A percentile compares a stretch with the other conserved stretches of the same genome.
Evolutionary conservation across 345 rosid genomes (phyloP).

Genomic region (Mercurialis annua): DNA sequence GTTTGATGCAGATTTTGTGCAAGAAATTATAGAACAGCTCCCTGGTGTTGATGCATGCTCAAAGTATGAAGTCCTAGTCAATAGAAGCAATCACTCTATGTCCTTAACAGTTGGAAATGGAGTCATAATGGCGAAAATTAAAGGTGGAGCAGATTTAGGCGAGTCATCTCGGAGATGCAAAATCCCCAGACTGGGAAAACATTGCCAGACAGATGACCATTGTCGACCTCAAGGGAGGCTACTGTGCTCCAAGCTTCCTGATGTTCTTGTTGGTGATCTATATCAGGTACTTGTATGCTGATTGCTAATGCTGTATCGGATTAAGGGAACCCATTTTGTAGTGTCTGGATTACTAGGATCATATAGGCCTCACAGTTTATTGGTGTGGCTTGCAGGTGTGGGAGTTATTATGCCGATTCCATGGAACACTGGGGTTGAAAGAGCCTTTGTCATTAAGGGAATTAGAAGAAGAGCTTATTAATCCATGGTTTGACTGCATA

Average conservation of each 20-base stretch:
- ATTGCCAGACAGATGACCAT: constrained; percentile 27
- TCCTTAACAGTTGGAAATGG: constrained; percentile 65
- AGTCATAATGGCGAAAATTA: constrained; percentile 45
- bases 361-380: constrained; percentile 10
- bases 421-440: constrained; percentile 63
- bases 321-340: constrained; percentile 16
- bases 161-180: constrained; percentile 45
- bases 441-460: constrained; percentile 50
- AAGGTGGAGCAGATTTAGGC: constrained; percentile 38
- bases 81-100: constrained; percentile 45
- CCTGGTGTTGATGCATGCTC: constrained; percentile 68
- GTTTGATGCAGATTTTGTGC: constrained; percentile 84
- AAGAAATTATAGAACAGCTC: constrained; percentile 74
- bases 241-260: constrained; percentile 64
- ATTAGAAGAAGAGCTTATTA: constrained; percentile 74
- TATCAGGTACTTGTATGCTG: constrained; percentile 60
- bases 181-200: constrained; percentile 42
- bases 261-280: constrained; percentile 75
- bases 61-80: constrained; percentile 52
- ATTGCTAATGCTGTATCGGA: constrained; percentile 1
- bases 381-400: constrained; percentile 57
- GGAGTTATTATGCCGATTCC: constrained; percentile 74
- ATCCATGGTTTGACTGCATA: constrained; percentile 48
- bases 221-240: constrained; percentile 67
- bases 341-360: constrained; percentile 8